Conservation (phyloP, 108 stramenopile species). For the Conticribra weissflogii region DNA sequence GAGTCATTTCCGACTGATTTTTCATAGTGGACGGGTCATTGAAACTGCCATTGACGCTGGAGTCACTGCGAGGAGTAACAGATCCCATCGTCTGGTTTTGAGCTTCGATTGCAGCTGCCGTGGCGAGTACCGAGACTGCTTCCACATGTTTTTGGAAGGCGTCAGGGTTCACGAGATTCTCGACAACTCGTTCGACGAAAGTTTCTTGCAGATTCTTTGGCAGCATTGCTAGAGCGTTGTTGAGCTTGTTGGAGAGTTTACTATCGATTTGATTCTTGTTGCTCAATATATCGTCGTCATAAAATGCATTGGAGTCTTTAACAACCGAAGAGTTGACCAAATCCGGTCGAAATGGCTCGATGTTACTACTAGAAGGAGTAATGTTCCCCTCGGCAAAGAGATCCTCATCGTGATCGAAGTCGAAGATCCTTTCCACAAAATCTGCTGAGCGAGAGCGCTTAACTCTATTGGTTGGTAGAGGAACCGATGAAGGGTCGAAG, state of each 20-base stretch:
- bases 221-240: conserved; percentile 54
- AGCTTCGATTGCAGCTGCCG: conserved; percentile 59
- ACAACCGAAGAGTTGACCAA: conserved; percentile 22
- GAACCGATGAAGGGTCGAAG: conserved; percentile 8
- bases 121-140: conserved; percentile 57
- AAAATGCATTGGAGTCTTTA: conserved; percentile 22
- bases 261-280: conserved; percentile 31
- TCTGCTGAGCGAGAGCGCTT: conserved; percentile 32
- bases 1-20: conserved; percentile 27
- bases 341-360: conserved; percentile 15
- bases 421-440: conserved; percentile 38
- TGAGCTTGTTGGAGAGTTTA: conserved; percentile 50
- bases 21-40: conserved; percentile 14
- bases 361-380: conserved; percentile 31
- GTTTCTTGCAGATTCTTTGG: conserved; percentile 60
- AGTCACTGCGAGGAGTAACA: conserved; percentile 1
- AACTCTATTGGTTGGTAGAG: conserved; percentile 1
- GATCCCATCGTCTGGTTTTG: conserved; percentile 34
- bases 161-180: conserved; percentile 44
- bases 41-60: not conserved
- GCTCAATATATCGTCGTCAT: conserved; percentile 5
- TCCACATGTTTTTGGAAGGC: conserved; percentile 47
- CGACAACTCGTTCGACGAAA: conserved; percentile 66
- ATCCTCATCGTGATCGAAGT: conserved; percentile 38
- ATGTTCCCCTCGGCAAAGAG: conserved; percentile 34